A percentile compares a stretch with the other conserved stretches of the same genome.
Conservation (phyloP, 352 stramenopile species). For the Globisporangium middletonii region DNA sequence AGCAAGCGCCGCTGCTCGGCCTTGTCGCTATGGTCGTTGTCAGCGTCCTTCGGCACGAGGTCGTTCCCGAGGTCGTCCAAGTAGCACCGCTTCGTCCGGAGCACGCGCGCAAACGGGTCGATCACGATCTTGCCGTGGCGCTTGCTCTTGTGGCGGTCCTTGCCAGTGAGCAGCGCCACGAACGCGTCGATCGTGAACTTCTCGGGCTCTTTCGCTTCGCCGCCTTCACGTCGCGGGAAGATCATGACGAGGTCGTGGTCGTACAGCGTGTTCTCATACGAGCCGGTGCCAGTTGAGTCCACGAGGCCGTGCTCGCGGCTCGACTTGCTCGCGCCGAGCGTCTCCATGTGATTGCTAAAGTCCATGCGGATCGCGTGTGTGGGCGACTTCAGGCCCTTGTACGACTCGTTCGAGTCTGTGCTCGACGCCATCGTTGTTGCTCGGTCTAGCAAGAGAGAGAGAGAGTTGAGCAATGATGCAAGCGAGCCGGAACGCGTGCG, state of each 20-base stretch:
- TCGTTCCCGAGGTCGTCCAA: constrained; percentile 54
- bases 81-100: constrained; percentile 66
- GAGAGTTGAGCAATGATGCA: no score
- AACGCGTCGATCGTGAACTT: constrained; percentile 61
- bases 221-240: constrained; percentile 57
- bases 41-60: constrained; percentile 24
- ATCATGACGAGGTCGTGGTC: constrained; percentile 80
- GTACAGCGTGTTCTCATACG: constrained; percentile 53
- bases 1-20: constrained; percentile 34
- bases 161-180: constrained; percentile 61
- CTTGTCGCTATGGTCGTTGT: constrained; percentile 46
- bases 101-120: constrained; percentile 64
- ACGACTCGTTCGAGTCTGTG: constrained; percentile 16
- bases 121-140: constrained; percentile 39
- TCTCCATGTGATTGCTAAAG: constrained; percentile 34
- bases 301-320: not conserved
- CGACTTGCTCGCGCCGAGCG: constrained; percentile 2
- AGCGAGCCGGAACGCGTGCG: no score
- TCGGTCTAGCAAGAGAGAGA: no score
- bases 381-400: constrained; percentile 35
- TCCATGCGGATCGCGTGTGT: constrained; percentile 31
- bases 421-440: not conserved
- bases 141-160: constrained; percentile 38
- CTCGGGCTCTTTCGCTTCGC: constrained; percentile 57
- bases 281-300: constrained; percentile 1